Percentiles rank a stretch among this genome's conserved stretches.
Evolutionary conservation across 768 basidiomycete genomes (phyloP).

Genomic region (Rhodotorula graminis): DNA sequence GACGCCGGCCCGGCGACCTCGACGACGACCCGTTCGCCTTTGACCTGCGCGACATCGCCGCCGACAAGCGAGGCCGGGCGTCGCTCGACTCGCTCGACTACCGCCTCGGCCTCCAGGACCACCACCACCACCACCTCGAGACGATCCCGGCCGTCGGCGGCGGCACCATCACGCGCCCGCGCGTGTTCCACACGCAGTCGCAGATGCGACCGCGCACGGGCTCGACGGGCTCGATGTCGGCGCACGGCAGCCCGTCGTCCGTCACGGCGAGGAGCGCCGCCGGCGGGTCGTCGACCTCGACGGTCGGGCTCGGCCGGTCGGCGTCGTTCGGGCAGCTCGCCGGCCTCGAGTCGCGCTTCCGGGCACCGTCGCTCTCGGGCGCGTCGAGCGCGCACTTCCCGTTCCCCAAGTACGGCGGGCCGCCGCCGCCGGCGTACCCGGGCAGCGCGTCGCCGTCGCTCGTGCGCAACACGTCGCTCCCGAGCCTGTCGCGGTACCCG

Average conservation of each 20-base stretch:
- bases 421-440: conserved; percentile 28
- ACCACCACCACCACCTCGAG: conserved; percentile 55
- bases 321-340: not conserved
- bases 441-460: not conserved
- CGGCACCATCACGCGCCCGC: conserved; percentile 75
- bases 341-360: not conserved
- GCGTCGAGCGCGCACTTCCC: conserved; percentile 32
- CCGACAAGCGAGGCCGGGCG: not conserved
- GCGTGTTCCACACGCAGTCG: conserved; percentile 79
- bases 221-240: conserved; percentile 42
- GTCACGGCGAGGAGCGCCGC: conserved; percentile 19
- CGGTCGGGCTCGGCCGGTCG: conserved; percentile 15
- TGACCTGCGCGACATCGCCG: conserved; percentile 7
- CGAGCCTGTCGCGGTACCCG: conserved; percentile 4
- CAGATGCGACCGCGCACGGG: conserved; percentile 52
- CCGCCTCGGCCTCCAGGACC: conserved; percentile 42
- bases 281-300: conserved; percentile 22
- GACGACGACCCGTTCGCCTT: not conserved
- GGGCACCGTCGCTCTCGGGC: not conserved
- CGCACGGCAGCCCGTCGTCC: conserved; percentile 35
- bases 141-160: conserved; percentile 88
- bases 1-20: not conserved
- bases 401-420: conserved; percentile 14
- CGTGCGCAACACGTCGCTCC: conserved; percentile 23
- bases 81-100: conserved; percentile 44